Evolutionary conservation across 2,329 filamentous ascomycete species (phyloP), one percentile per base, ranked within the genome.

Genomic region (Capronia epimyces): DNA sequence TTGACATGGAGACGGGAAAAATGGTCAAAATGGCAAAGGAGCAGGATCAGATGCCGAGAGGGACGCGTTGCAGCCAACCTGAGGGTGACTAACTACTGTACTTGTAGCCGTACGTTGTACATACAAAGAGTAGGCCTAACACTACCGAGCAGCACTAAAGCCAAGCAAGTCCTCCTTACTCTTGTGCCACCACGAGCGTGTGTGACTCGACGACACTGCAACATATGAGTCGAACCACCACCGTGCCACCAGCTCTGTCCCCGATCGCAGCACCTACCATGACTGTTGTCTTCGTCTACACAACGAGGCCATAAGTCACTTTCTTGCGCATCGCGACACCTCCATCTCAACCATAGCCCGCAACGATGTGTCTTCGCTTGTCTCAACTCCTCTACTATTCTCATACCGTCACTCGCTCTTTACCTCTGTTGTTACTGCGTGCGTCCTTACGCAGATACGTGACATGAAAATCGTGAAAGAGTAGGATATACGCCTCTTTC

Each of bases 391-490:
- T 61, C 16, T 60, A 76, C 61, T 68, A 72, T 59, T 73, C 69
- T 45, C 74, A 78, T 63, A 76, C 74, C 39, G 75, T 75, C 55
- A 73, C 71, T 24, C 69, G 69, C 52, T 70, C 70, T 60, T 71
- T 77, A 76, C 37, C 44, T 18, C 41, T 29, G 45, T 27, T 42
- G 13, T 52, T 52, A 20, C 37, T 34, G 18, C 20, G 36, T 12
- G 37, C 41, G 16, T 39, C 41, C 3, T 51, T 53, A 52, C 45
- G 29, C 25, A 42, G 51, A 49, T 48, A 50, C 20, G 29, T 13
- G 13, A 49, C 46, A 49, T 58, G 51, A 55, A 29, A 29, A 13
- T 13, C 39, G 10, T n/a, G 29, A 22, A 50, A 46, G 41, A 44
- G 36, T 16, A 45, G 25, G 44, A 56, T 37, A 13, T 9, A 32